Evolutionary conservation across 176 grass and related monocot species (phyloP).

Genomic region (Neostapfia colusana): DNA sequence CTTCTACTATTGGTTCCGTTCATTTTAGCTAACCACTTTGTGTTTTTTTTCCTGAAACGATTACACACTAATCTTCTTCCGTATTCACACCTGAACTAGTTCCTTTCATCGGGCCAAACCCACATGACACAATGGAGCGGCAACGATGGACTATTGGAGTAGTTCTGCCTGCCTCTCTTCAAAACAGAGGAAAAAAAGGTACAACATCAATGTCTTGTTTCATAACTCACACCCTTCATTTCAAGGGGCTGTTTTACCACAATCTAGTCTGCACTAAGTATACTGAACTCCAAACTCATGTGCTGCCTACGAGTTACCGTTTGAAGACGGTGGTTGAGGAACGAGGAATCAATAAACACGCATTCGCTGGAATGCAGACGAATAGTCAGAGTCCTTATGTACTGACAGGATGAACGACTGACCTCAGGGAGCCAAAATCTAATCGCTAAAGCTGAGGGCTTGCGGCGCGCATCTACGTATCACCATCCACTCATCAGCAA

Average conservation of each 20-base stretch:
- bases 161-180: slow-evolving; percentile 22
- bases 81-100: not conserved
- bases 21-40: too few relatives aligned
- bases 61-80: slow-evolving; percentile 1
- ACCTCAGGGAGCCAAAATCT: not conserved
- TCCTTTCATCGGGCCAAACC: too few relatives aligned
- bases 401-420: not conserved
- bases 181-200: not conserved
- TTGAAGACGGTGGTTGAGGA: not conserved
- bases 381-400: not conserved
- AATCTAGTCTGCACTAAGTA: not conserved
- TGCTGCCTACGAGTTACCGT: not conserved
- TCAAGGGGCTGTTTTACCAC: not conserved
- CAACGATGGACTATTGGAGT: not conserved
- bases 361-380: slow-evolving; percentile 22
- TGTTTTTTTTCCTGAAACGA: not conserved
- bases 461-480: not conserved
- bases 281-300: slow-evolving; percentile 14
- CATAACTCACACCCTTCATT: not conserved
- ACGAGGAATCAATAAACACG: slow-evolving; percentile 1
- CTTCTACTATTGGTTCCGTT: too few relatives aligned
- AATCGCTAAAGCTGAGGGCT: slow-evolving; percentile 17
- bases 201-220: not conserved
- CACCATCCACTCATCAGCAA: slow-evolving; percentile 10
- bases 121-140: too few relatives aligned